A percentile compares a stretch with the other conserved stretches of the same genome.
phyloP scores from a whole-genome alignment of 2,329 filamentous ascomycete genomes.

The Colletotrichum ledebouriae region DNA sequence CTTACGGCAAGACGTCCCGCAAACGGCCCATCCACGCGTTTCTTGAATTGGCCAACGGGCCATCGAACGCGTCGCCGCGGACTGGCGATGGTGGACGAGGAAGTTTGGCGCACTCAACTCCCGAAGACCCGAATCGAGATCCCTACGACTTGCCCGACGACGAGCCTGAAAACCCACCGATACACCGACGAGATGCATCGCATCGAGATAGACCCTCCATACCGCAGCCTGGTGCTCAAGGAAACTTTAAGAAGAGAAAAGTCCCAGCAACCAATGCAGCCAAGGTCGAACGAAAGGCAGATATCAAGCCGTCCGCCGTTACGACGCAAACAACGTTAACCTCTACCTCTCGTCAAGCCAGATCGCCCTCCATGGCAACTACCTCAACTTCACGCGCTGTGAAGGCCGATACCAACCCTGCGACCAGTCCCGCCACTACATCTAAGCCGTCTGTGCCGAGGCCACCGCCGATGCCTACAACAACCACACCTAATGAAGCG shows the following conservation, averaged over 20 bases:
- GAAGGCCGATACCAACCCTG: constrained; percentile 1
- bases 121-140: constrained; percentile 20
- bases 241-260: constrained; percentile 30
- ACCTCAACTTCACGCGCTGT: background rate
- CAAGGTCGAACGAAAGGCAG: constrained; percentile 26
- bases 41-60: constrained; percentile 30
- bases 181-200: constrained; percentile 16
- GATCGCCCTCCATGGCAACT: constrained; percentile 14
- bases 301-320: background rate
- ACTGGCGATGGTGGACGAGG: constrained; percentile 10
- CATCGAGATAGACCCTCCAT: background rate
- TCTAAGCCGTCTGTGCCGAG: background rate
- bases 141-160: constrained; percentile 32
- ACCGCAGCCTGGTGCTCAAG: constrained; percentile 14
- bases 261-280: background rate
- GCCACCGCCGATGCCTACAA: background rate
- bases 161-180: constrained; percentile 9
- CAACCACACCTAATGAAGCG: background rate
- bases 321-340: constrained; percentile 10
- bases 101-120: background rate
- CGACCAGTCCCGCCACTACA: background rate
- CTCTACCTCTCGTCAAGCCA: constrained; percentile 13
- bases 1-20: constrained; percentile 42
- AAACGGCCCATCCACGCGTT: constrained; percentile 41
- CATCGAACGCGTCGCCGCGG: constrained; percentile 26